phyloP scores from a whole-genome alignment of 495 filamentous ascomycete genomes.

The Penicillium pancosmium region DNA sequence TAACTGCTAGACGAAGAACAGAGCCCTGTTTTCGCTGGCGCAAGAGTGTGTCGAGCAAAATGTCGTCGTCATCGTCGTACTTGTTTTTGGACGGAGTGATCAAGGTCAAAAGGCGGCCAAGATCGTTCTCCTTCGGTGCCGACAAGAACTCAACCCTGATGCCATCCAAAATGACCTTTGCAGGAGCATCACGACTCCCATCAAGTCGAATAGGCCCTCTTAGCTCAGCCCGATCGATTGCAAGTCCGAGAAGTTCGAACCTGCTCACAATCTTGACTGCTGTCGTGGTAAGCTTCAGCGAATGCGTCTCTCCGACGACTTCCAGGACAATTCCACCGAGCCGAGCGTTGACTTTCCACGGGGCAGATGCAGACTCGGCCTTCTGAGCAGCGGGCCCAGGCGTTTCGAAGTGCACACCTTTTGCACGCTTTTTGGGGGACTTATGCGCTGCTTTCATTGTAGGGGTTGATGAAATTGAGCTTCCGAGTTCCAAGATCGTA shows the following conservation, averaged over 20 bases:
- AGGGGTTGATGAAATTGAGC: conserved; percentile 75
- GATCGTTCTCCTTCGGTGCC: conserved; percentile 74
- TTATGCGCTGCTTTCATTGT: conserved; percentile 49
- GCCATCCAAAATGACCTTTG: conserved; percentile 58
- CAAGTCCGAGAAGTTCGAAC: conserved; percentile 66
- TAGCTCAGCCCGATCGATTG: conserved; percentile 74
- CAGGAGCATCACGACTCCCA: conserved; percentile 50
- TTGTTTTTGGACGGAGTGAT: conserved; percentile 91
- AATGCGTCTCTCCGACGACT: conserved; percentile 75
- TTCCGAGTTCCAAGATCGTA: conserved; percentile 84
- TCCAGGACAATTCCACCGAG: conserved; percentile 75
- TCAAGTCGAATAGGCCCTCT: conserved; percentile 64
- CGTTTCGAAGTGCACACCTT: conserved; percentile 75
- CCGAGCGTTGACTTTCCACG: conserved; percentile 71
- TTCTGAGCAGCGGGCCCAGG: conserved; percentile 23
- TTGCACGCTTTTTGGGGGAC: conserved; percentile 37
- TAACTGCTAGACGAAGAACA: conserved; percentile 72
- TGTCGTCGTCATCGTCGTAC: conserved; percentile 91
- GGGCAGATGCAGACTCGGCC: conserved; percentile 30
- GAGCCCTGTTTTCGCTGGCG: conserved; percentile 88
- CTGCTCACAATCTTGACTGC: conserved; percentile 79
- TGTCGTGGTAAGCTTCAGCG: conserved; percentile 70
- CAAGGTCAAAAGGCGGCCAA: conserved; percentile 79
- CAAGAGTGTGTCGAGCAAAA: conserved; percentile 88
- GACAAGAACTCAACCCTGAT: conserved; percentile 74